Conservation (phyloP, 2,329 filamentous ascomycete species). For the Colletotrichum endophyticum region DNA sequence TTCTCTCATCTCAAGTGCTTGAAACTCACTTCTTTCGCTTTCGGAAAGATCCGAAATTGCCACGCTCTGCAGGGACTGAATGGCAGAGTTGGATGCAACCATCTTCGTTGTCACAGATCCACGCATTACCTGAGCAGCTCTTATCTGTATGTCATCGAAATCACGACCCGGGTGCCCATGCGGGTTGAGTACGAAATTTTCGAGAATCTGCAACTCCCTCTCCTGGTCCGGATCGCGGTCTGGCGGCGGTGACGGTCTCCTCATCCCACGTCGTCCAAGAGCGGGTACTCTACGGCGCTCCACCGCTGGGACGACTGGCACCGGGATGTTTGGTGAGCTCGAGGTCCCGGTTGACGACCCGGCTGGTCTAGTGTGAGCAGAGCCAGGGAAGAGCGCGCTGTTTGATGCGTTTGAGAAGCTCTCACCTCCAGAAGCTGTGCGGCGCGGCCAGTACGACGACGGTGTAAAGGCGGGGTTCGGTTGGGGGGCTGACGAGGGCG, state of each 20-base stretch:
- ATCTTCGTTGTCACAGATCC: constrained; percentile 47
- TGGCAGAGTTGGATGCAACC: constrained; percentile 52
- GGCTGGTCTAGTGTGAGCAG: not conserved
- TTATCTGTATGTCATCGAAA: constrained; percentile 37
- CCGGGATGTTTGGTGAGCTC: not conserved
- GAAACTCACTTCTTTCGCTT: constrained; percentile 51
- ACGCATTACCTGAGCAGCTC: constrained; percentile 50
- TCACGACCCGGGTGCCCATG: not conserved
- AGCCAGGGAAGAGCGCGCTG: no score
- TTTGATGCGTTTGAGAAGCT: not conserved
- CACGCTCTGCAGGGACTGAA: constrained; percentile 52
- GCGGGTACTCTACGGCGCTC: not conserved
- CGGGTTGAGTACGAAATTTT: not conserved
- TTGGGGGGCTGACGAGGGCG: constrained; percentile 6
- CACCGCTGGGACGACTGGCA: not conserved
- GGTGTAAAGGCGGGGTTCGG: not conserved
- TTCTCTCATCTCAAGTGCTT: not conserved
- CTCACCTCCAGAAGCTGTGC: not conserved
- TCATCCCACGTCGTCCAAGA: not conserved
- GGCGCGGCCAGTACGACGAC: not conserved
- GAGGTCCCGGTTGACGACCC: not conserved
- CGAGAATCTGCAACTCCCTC: constrained; percentile 15
- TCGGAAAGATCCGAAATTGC: constrained; percentile 48
- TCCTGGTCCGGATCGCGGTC: constrained; percentile 3
- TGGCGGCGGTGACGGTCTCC: constrained; percentile 8